Base-by-base conservation (phyloP, 352 stramenopile species). In the Paralagenidium karlingii region DNA sequence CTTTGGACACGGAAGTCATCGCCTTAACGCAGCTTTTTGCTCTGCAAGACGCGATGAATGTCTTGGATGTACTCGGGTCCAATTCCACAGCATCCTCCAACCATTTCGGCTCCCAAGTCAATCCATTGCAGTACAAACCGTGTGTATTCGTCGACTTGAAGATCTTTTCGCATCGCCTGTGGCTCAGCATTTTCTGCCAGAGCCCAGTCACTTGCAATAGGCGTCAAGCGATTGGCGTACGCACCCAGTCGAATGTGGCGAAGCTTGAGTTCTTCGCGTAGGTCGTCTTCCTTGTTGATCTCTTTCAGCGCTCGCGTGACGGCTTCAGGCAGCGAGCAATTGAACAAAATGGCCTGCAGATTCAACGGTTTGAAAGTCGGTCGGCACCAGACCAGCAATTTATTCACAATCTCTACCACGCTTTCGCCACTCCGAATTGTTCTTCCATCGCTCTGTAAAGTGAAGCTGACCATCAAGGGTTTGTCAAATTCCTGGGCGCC, bases 61-160 rank as follows among this genome's bases (percentile, higher is more conserved):
- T 34, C 53, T 18, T 45, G 46, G 42, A 96, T 94, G 45, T 95
- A 81, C 34, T 78, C 63, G 1, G 87, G 81, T 6, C 71, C 81
- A 46, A 95, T 89, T 32, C 82, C 84, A 55, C 82, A 96, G 58
- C 87, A 96, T n/a, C 82, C 86, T 22, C 82, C 87, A 22, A 96
- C 65, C 38, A 95, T 41, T 49, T 67, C 62, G 26, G 68, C 63
- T 16, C 68, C 64, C 8, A 82, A 46, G 4, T 57, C 19, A 15
- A 89, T 50, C 78, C 79, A 91, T 16, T 62, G 38, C 34, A 51
- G 29, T 0, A 92, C 76, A 65, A 91, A 94, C 0, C 71, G 25
- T 3, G 31, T 37, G 34, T 96, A 96, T 34, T 47, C 26, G 22
- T 69, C 45, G 28, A 79, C 63, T 38, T 62, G 45, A 40, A 96